Percentiles rank a stretch among this genome's conserved stretches.
phyloP scores from a whole-genome alignment of 495 filamentous ascomycete genomes.

The Penicillium parvum region DNA sequence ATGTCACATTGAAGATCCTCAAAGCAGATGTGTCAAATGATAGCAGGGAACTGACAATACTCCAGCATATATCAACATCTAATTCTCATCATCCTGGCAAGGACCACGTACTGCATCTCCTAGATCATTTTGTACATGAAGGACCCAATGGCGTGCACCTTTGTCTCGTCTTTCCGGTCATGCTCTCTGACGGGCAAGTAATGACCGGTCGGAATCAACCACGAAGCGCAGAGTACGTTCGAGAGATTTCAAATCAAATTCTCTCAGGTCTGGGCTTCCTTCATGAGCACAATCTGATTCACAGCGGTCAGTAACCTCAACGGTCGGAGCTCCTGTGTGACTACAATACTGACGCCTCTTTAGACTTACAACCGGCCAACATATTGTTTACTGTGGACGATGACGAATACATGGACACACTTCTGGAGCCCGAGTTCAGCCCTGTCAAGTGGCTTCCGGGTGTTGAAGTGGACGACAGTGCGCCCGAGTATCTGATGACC shows the following conservation, averaged over 20 bases:
- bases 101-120: slow-evolving; percentile 32
- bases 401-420: background rate
- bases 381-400: slow-evolving; percentile 5
- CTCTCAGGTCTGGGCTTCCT: slow-evolving; percentile 2
- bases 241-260: slow-evolving; percentile 6
- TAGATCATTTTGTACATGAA: slow-evolving; percentile 40
- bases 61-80: slow-evolving; percentile 8
- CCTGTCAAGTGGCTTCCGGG: slow-evolving; percentile 17
- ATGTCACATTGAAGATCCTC: slow-evolving; percentile 36
- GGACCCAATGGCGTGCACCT: slow-evolving; percentile 47
- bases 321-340: background rate
- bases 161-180: slow-evolving; percentile 41
- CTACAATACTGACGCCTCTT: slow-evolving; percentile 1
- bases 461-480: slow-evolving; percentile 13
- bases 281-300: slow-evolving; percentile 1
- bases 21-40: slow-evolving; percentile 21
- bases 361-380: slow-evolving; percentile 11
- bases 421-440: slow-evolving; percentile 13
- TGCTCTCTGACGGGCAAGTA: slow-evolving; percentile 18
- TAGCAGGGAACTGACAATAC: slow-evolving; percentile 17
- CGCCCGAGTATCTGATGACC: slow-evolving; percentile 16
- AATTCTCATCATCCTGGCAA: slow-evolving; percentile 20
- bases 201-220: slow-evolving; percentile 10
- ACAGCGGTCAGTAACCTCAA: slow-evolving; percentile 3
- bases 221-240: slow-evolving; percentile 3